Base-by-base conservation (phyloP, 2,329 filamentous ascomycete genomes). In the Ustulina deusta region DNA sequence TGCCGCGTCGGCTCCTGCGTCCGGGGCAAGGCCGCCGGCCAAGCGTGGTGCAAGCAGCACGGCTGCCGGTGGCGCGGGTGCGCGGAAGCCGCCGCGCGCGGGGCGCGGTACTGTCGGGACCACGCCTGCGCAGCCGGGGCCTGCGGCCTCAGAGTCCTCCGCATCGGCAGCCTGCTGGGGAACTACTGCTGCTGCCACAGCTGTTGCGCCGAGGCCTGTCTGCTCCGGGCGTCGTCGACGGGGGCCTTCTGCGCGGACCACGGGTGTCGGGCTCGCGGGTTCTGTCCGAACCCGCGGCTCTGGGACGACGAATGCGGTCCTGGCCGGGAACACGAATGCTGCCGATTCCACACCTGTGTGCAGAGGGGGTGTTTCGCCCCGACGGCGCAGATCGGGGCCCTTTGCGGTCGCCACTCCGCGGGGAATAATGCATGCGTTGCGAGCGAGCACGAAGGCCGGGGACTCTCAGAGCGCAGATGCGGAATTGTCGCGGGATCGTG, bases 171-270 rank as follows among this genome's bases (percentile, higher is more conserved):
- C 11, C 49, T n/a, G 20, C 22, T 52, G 3, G 64, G 59, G 10
- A 54, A 63, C 20, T 67, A 67, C 36, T 67, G 64, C 20, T 54
- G 46, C n/a, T 57, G 44, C 54, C 64, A 67, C 29, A 67, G 44
- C 5, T 67, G 64, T 48, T 49, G 38, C 1, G 51, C 13, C 5
- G 63, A 62, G 2, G 56, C 25, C 2, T 66, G 63, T 52, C 32
- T 61, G 11, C 40, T 49, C 20, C 46, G 52, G 22, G 22, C 29
- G 9, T 51, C 52, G 1, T 10, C 15, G 13, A 25, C 6, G 22
- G 63, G 56, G 13, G 17, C 58, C 11, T 66, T 66, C 27, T 66
- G 63, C 27, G 15, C 29, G 1, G 58, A 61, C 4, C 63, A 66
- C 32, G 63, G 57, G 34, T 66, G 63, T 10, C 15, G 20, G 10